phyloP scores from a whole-genome alignment of 331 rosid genomes.

The Pyracantha coccinea region DNA sequence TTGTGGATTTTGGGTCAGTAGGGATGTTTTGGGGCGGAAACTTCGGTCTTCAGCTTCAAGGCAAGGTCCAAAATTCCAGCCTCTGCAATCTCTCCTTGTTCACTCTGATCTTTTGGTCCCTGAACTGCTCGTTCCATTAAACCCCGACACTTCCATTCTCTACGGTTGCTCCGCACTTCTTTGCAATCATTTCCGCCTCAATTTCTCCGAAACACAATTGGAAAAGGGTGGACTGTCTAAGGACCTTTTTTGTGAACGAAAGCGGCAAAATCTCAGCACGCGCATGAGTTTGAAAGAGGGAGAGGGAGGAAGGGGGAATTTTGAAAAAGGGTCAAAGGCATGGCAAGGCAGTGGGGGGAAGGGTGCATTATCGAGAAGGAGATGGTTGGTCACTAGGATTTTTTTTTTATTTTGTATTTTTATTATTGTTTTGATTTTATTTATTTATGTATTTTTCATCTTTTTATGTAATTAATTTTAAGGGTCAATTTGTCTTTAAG shows the following conservation, averaged over 20 bases:
- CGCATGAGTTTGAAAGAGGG: background rate
- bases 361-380: no score
- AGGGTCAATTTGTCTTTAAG: no score
- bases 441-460: no score
- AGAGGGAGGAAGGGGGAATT: background rate
- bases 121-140: conserved; percentile 34
- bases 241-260: background rate
- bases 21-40: conserved; percentile 6
- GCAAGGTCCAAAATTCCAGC: conserved; percentile 53
- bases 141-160: background rate
- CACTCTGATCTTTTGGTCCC: conserved; percentile 56
- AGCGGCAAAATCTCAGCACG: background rate
- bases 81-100: conserved; percentile 58
- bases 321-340: no score
- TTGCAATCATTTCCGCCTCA: background rate
- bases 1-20: background rate
- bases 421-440: no score
- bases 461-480: no score
- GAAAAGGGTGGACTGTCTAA: background rate
- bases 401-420: no score
- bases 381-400: no score
- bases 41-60: conserved; percentile 29
- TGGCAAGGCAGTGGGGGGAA: no score
- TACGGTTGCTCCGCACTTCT: background rate
- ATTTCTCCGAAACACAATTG: conserved; percentile 18